Evolutionary conservation across 2,329 filamentous ascomycete species (phyloP), one percentile per base, ranked within the genome.

Genomic region (Paracoccidioides brasiliensis): DNA sequence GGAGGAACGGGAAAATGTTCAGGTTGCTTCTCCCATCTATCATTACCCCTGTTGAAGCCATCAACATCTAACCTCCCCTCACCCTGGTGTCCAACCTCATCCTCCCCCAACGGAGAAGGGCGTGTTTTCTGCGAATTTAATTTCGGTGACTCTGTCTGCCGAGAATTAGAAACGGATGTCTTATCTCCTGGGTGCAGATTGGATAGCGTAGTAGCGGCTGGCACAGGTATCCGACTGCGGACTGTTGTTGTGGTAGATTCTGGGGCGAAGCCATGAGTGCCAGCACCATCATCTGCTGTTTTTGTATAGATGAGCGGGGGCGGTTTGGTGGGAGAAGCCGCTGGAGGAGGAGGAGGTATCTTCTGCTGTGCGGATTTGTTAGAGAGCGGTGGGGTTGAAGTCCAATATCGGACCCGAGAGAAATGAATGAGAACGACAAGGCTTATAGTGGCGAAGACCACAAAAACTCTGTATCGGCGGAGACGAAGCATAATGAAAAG

Each of bases 1-100:
- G 78, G 70, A 6, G 83, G 75, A 2, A 97, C 72, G 0, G 93
- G 90, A 70, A 87, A 97, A 66, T 86, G 78, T 67, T 95, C 89
- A 3, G 77, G 73, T 59, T 81, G 78, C 68, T 85, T 88, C 55
- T 73, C 73, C 91, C 91, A 97, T 64, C 90, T 84, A 35, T 83
- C 70, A 8, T 68, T 64, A 22, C 66, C 60, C 28, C 61, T 62
- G 7, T 60, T 58, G 49, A 60, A 35, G 33, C 65, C 61, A 56
- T 63, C 60, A 52, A 72, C 61, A 9, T 69, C 66, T 38, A 68
- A 54, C 55, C 66, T 63, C 42, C 67, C 72, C 48, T 70, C 59
- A 22, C 67, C 71, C 28, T 66, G 64, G 48, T 64, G 58, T 35
- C 61, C 67, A 46, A 67, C 63, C 32, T 66, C 63, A 53, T 63